These are phyloP conservation scores for Phytopythium kandeliae DNA, from an alignment of 352 stramenopile species.

Conservation along the genomic window DNA sequence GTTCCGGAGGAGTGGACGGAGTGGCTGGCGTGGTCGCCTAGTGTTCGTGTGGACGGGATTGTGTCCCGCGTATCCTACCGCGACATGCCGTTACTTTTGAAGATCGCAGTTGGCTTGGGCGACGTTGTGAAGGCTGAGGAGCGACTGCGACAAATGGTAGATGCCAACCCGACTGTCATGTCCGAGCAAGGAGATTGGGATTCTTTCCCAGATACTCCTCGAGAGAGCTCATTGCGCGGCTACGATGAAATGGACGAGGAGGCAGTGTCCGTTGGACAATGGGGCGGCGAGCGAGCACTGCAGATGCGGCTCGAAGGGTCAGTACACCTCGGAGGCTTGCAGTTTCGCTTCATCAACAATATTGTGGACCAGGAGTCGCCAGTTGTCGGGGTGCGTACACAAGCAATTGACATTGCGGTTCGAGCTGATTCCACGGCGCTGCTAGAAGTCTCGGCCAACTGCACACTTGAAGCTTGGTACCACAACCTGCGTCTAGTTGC, in stretches of 20 bases:
- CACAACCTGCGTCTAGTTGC: conserved; percentile 79
- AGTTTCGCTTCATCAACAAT: conserved; percentile 80
- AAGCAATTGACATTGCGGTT: conserved; percentile 25
- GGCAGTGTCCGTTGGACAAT: conserved; percentile 1
- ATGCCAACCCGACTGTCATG: conserved; percentile 24
- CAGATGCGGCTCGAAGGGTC: conserved; percentile 15
- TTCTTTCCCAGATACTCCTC: conserved; percentile 22
- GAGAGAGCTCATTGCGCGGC: conserved; percentile 28
- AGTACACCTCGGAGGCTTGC: conserved; percentile 29
- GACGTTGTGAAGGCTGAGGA: conserved; percentile 35
- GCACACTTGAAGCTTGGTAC: conserved; percentile 69
- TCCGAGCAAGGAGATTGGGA: conserved; percentile 42
- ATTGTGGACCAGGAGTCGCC: conserved; percentile 76
- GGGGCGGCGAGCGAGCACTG: conserved; percentile 4
- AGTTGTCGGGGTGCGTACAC: conserved; percentile 60
- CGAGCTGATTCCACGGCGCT: conserved; percentile 25
- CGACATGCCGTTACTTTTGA: conserved; percentile 63
- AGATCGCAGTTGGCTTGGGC: conserved; percentile 30
- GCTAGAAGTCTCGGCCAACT: conserved; percentile 30
- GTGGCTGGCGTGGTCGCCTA: conserved; percentile 40
- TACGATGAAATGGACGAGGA: conserved; percentile 20
- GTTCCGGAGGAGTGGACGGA: conserved; percentile 35
- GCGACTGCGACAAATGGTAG: conserved; percentile 34
- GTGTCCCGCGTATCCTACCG: conserved; percentile 60
- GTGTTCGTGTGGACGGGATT: conserved; percentile 42